phyloP scores from a whole-genome alignment of 257 asterid species.

The Nicotiana undulata region DNA sequence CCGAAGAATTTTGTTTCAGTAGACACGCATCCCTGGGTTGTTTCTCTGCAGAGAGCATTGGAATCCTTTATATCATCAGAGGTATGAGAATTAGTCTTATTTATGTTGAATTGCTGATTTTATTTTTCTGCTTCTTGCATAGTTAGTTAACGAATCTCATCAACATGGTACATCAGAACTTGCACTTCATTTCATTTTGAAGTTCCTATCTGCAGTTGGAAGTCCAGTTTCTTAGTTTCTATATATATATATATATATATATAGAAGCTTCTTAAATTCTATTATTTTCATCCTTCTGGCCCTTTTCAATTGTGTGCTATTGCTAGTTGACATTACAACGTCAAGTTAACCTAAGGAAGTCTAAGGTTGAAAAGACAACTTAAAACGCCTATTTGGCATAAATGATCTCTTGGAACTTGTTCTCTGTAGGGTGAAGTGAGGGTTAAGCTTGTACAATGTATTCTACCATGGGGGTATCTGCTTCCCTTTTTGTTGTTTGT shows the following conservation, averaged over 20 bases:
- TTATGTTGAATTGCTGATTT: not conserved
- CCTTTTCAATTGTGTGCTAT: not conserved
- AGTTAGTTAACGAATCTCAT: not conserved
- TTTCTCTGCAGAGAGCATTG: conserved; percentile 68
- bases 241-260: too few relatives aligned
- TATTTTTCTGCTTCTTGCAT: not conserved
- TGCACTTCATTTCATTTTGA: not conserved
- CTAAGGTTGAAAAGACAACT: not conserved
- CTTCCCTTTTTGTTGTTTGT: not conserved
- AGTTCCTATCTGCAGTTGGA: not conserved
- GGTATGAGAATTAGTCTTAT: conserved; percentile 33
- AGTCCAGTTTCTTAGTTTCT: not conserved
- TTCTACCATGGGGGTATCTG: not conserved
- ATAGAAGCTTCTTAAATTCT: not conserved
- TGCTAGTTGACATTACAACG: not conserved
- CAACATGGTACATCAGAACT: not conserved
- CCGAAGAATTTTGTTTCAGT: conserved; percentile 49
- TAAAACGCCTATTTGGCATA: not conserved
- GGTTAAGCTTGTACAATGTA: not conserved
- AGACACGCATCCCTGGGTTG: conserved; percentile 83
- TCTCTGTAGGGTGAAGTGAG: not conserved
- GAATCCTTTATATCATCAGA: conserved; percentile 54
- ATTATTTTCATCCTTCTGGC: not conserved
- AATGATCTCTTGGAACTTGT: not conserved
- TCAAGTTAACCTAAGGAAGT: not conserved